These are phyloP conservation scores for Cyclostephanos invisitatus DNA, from an alignment of 108 stramenopile species.

Conservation along the genomic window DNA sequence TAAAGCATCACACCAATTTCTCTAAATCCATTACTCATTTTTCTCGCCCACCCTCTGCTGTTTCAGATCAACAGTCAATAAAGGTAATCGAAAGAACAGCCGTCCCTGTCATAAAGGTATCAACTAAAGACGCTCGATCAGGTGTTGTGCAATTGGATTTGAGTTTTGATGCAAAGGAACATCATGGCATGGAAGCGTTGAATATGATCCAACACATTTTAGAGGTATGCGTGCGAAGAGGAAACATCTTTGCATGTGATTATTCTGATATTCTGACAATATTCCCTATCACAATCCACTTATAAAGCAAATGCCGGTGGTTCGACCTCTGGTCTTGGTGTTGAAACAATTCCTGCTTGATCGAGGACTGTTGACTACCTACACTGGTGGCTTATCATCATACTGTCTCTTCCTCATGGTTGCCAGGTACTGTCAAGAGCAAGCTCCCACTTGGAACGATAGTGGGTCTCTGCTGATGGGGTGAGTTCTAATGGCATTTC, in stretches of 20 bases:
- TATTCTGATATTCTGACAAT: not conserved
- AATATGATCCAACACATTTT: slow-evolving; percentile 58
- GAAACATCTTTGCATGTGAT: not conserved
- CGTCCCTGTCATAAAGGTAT: slow-evolving; percentile 83
- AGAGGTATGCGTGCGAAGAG: slow-evolving; percentile 21
- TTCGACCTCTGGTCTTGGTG: slow-evolving; percentile 75
- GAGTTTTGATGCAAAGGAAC: slow-evolving; percentile 78
- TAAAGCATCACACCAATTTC: not conserved
- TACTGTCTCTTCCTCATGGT: slow-evolving; percentile 93
- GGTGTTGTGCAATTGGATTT: slow-evolving; percentile 75
- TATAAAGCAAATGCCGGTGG: slow-evolving; percentile 70
- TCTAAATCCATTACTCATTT: not conserved
- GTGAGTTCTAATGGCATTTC: slow-evolving; percentile 7
- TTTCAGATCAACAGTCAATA: slow-evolving; percentile 70
- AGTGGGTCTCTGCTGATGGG: slow-evolving; percentile 91
- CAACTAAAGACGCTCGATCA: slow-evolving; percentile 81
- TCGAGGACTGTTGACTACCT: slow-evolving; percentile 83
- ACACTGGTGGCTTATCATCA: slow-evolving; percentile 90
- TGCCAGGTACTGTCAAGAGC: slow-evolving; percentile 88
- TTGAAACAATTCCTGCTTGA: slow-evolving; percentile 89
- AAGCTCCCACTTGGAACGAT: slow-evolving; percentile 72
- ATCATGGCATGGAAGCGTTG: slow-evolving; percentile 80
- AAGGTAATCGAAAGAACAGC: slow-evolving; percentile 82
- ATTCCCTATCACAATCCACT: slow-evolving; percentile 7
- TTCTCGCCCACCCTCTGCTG: not conserved